Conservation (phyloP, 116 monocot genomes). For the Dioscorea cayenensis region DNA sequence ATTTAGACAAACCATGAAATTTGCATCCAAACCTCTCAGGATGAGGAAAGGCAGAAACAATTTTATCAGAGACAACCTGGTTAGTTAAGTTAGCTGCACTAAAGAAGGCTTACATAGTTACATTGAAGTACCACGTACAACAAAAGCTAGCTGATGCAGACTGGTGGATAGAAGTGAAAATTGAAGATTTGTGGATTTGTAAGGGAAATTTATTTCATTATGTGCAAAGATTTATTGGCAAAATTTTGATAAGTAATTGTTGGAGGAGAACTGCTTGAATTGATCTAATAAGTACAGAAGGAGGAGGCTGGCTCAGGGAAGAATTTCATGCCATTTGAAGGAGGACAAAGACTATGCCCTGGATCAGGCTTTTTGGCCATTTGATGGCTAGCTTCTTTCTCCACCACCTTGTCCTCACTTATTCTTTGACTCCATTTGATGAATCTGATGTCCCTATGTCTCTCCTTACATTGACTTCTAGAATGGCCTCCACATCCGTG, state of each 20-base stretch:
- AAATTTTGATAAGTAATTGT: background rate
- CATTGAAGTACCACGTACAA: too few relatives aligned
- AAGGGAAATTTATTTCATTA: too few relatives aligned
- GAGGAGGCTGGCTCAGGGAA: conserved; percentile 4
- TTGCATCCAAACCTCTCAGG: too few relatives aligned
- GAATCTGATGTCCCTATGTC: conserved; percentile 25
- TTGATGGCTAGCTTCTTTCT: conserved; percentile 21
- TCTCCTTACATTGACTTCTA: conserved; percentile 25
- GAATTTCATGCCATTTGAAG: conserved; percentile 31
- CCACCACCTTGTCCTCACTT: conserved; percentile 31
- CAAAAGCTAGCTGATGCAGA: too few relatives aligned
- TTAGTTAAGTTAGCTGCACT: too few relatives aligned
- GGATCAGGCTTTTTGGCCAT: conserved; percentile 18
- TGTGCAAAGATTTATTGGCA: too few relatives aligned
- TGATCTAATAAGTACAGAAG: conserved; percentile 2
- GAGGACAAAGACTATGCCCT: conserved; percentile 28
- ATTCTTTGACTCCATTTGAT: conserved; percentile 14
- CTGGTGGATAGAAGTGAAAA: too few relatives aligned
- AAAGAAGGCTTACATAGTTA: too few relatives aligned
- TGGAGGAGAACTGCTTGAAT: background rate
- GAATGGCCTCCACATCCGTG: conserved; percentile 18
- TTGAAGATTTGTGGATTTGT: too few relatives aligned
- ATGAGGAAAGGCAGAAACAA: too few relatives aligned
- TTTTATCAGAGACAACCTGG: too few relatives aligned
- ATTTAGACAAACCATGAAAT: too few relatives aligned